Conservation (phyloP, 2,329 filamentous ascomycete species). For the Trichoderma sp. region DNA sequence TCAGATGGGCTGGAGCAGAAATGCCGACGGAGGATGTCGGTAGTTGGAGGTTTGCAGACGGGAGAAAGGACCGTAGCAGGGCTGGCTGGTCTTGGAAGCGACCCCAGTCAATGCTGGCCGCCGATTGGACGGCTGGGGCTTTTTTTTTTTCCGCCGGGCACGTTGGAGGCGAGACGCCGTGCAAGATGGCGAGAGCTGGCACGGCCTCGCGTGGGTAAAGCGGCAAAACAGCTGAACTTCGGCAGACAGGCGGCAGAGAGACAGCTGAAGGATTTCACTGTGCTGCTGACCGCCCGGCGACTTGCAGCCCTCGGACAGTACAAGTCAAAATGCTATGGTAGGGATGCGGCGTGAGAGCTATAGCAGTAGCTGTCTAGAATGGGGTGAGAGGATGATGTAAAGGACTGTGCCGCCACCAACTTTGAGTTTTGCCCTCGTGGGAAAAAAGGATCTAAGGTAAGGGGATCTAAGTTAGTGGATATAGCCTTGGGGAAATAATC, state of each 20-base stretch:
- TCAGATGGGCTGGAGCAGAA: slow-evolving; percentile 26
- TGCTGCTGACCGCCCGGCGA: slow-evolving; percentile 1
- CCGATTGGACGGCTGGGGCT: slow-evolving; percentile 31
- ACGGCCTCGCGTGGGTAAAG: slow-evolving; percentile 4
- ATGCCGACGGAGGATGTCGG: slow-evolving; percentile 31
- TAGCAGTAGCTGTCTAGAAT: background rate
- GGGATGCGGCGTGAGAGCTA: background rate
- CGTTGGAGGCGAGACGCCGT: slow-evolving; percentile 3
- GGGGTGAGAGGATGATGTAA: background rate
- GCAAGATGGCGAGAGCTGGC: slow-evolving; percentile 2
- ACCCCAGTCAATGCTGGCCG: slow-evolving; percentile 34
- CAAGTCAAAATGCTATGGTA: background rate
- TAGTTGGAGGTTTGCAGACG: slow-evolving; percentile 35
- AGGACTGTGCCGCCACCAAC: slow-evolving; percentile 6
- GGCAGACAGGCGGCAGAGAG: background rate
- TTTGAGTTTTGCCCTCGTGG: background rate
- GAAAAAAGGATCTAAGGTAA: slow-evolving; percentile 16
- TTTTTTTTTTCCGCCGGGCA: background rate
- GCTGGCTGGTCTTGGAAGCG: slow-evolving; percentile 31
- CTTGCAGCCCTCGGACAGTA: background rate
- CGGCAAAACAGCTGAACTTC: background rate
- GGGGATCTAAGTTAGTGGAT: slow-evolving; percentile 9
- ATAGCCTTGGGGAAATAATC: background rate
- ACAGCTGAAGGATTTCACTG: background rate
- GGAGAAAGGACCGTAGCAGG: slow-evolving; percentile 26